Conservation (phyloP, 2,329 filamentous ascomycete genomes). For the Penicillium verrucosum region DNA sequence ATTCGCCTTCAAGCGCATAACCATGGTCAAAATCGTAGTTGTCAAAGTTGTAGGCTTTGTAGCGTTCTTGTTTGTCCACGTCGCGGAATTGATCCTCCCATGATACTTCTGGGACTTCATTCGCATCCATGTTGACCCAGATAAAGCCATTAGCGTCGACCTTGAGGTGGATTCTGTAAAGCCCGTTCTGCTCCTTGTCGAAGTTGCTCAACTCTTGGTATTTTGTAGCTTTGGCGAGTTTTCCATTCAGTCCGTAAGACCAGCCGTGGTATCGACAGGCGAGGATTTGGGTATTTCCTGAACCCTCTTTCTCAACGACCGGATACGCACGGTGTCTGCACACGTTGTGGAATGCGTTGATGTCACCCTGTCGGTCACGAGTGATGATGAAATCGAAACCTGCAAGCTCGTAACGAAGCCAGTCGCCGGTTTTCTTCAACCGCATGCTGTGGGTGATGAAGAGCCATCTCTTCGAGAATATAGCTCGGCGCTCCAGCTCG, state of each 20-base stretch:
- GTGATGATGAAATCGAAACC: slow-evolving; percentile 24
- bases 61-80: slow-evolving; percentile 23
- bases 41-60: slow-evolving; percentile 21
- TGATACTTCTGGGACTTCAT: slow-evolving; percentile 18
- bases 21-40: slow-evolving; percentile 21
- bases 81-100: slow-evolving; percentile 23
- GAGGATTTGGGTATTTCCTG: slow-evolving; percentile 21
- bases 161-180: slow-evolving; percentile 22
- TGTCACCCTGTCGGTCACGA: slow-evolving; percentile 16
- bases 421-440: slow-evolving; percentile 20
- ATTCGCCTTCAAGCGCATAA: slow-evolving; percentile 22
- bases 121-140: slow-evolving; percentile 25
- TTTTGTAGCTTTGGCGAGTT: slow-evolving; percentile 22
- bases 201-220: slow-evolving; percentile 18
- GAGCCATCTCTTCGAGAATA: slow-evolving; percentile 23
- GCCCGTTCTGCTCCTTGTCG: slow-evolving; percentile 20
- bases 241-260: slow-evolving; percentile 26
- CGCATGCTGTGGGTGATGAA: slow-evolving; percentile 24
- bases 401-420: slow-evolving; percentile 23
- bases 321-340: slow-evolving; percentile 24
- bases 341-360: slow-evolving; percentile 25
- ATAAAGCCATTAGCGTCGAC: slow-evolving; percentile 24
- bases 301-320: slow-evolving; percentile 21
- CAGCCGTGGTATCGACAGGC: slow-evolving; percentile 24
- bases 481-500: slow-evolving; percentile 22